Evolutionary conservation across 1,139 yeast species (phyloP).

Genomic region (Geotrichum fermentans): DNA sequence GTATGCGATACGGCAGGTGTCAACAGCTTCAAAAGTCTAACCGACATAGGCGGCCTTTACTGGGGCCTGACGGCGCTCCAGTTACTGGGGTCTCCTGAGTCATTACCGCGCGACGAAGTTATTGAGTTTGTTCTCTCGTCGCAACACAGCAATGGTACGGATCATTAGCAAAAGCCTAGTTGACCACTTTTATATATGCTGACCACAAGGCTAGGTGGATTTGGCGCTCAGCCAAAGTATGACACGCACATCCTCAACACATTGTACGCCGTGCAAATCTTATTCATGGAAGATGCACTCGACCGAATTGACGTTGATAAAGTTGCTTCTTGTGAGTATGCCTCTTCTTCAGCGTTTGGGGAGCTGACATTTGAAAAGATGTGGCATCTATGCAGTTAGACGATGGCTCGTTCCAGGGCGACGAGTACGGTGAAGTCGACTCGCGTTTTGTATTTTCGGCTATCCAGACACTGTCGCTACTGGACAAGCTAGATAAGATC

Average conservation of each 20-base stretch:
- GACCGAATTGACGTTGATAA: constrained; percentile 40
- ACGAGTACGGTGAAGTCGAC: constrained; percentile 85
- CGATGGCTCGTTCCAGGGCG: constrained; percentile 87
- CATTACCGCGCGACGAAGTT: constrained; percentile 58
- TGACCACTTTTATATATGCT: constrained; percentile 23
- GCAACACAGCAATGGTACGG: constrained; percentile 38
- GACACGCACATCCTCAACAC: constrained; percentile 90
- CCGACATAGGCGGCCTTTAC: constrained; percentile 76
- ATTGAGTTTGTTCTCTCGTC: constrained; percentile 65
- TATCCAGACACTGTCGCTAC: constrained; percentile 62
- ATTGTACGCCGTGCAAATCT: constrained; percentile 75
- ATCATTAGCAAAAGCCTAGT: background rate
- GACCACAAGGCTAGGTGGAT: constrained; percentile 56
- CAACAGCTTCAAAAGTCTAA: no score
- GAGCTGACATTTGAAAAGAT: constrained; percentile 26
- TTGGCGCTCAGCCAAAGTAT: constrained; percentile 84
- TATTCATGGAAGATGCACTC: constrained; percentile 61
- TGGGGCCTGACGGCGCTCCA: constrained; percentile 88
- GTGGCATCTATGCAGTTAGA: constrained; percentile 56
- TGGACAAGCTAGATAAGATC: constrained; percentile 58
- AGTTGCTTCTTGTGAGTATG: constrained; percentile 40
- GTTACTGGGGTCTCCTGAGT: constrained; percentile 52
- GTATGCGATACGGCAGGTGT: no score
- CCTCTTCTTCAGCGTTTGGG: background rate
- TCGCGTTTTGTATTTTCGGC: constrained; percentile 86